Conservation (phyloP, 2,329 filamentous ascomycete species). For the Domatiomyces catenatus region DNA sequence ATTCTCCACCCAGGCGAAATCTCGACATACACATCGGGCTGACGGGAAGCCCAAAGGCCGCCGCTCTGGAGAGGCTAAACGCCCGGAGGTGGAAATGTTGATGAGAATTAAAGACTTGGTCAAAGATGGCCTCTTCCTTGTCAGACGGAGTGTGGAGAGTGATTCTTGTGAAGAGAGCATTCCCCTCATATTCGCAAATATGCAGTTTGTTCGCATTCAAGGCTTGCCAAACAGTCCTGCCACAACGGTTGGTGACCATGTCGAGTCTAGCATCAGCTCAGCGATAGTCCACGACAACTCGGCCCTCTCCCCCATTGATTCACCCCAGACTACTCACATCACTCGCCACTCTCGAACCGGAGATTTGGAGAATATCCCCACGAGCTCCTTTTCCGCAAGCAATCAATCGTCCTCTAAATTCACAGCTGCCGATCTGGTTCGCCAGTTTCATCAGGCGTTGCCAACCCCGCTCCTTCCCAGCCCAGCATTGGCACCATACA, state of each 20-base stretch:
- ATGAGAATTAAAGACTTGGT: conserved; percentile 49
- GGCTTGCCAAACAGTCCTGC: neutral
- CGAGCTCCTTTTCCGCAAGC: neutral
- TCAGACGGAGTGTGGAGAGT: conserved; percentile 29
- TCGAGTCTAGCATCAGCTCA: neutral
- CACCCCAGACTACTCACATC: neutral
- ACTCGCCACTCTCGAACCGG: neutral
- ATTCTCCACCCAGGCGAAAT: conserved; percentile 25
- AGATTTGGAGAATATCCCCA: neutral
- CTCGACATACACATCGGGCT: conserved; percentile 11
- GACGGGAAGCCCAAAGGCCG: conserved; percentile 1
- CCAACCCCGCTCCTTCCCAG: conserved; percentile 2
- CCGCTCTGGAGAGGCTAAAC: conserved; percentile 20
- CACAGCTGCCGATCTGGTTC: conserved; percentile 10
- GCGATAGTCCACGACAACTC: neutral
- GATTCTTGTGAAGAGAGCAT: conserved; percentile 3
- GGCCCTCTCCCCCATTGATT: neutral
- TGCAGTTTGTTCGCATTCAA: conserved; percentile 4
- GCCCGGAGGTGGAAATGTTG: conserved; percentile 48
- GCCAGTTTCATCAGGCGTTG: conserved; percentile 9
- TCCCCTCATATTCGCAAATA: conserved; percentile 8
- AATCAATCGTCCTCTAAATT: neutral
- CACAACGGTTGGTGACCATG: neutral
- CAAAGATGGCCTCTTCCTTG: conserved; percentile 44
- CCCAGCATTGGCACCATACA: neutral